Evolutionary conservation across 257 asterid species (phyloP), one percentile per base, ranked within the genome.

Genomic region (Fraxinus excelsior): DNA sequence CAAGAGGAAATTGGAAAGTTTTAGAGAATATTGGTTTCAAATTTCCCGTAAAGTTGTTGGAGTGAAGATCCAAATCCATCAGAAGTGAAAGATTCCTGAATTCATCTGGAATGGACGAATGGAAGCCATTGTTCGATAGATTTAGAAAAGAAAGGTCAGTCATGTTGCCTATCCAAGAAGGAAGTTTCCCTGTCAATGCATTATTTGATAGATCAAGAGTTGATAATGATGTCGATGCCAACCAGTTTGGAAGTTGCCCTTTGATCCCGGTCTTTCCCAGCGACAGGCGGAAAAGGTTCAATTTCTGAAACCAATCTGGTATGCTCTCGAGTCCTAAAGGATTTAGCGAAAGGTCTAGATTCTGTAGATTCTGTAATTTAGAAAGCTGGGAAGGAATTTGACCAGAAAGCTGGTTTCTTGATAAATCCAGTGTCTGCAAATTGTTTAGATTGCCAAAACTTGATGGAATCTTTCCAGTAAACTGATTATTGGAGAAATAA

Each of bases 111-210:
- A 93, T 87, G 0, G 83, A 40, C 0, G 93, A 91, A 28, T 53
- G 53, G 51, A 91, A 88, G 0, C 35, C 80, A 72, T 93, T 91
- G 76, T 84, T 83, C 4, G 98, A 90, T n/a, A 91, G 44, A 72
- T 90, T 88, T 56, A 93, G 85, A 12, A 67, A 73, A 0, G 85
- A 81, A 42, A 91, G 91, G 23, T 40, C 72, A 0, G 90, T 84
- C 97, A 91, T 85, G 81, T 90, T 91, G 4, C 94, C 94, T 5
- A 92, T 85, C 93, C 94, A 91, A 1, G 42, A 2, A 7, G 94
- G 96, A 42, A 93, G 72, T 60, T 85, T 81, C 12, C 96, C 94
- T 35, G 82, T 80, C 66, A 90, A 35, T 38, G 42, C 86, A 70
- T 93, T 93, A 82, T 81, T 78, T 21, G 97, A 93, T 58, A 91